These are phyloP conservation scores for Cytospora piceicola DNA, from an alignment of 2,329 filamentous ascomycete genomes.

Conservation along the genomic window DNA sequence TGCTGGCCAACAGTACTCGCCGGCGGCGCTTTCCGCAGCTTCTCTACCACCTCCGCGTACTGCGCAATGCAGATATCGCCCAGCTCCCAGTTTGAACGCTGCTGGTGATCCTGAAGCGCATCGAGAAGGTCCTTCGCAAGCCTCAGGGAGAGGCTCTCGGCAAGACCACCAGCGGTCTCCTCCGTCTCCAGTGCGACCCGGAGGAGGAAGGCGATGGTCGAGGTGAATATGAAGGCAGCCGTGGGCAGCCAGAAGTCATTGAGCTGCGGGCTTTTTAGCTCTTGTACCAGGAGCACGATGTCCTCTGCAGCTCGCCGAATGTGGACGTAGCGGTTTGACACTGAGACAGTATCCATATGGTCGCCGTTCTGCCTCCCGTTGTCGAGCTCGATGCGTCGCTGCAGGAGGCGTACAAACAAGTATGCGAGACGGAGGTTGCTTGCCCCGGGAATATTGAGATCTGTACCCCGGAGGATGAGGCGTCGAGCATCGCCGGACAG, in stretches of 20 bases:
- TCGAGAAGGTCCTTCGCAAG: constrained; percentile 48
- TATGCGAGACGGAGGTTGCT: constrained; percentile 57
- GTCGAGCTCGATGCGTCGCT: constrained; percentile 52
- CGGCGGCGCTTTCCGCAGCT: constrained; percentile 39
- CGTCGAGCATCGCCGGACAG: constrained; percentile 44
- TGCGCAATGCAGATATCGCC: constrained; percentile 54
- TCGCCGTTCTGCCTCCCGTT: constrained; percentile 39
- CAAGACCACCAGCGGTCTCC: constrained; percentile 41
- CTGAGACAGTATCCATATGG: constrained; percentile 1
- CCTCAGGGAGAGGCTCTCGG: constrained; percentile 45
- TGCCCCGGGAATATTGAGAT: constrained; percentile 48
- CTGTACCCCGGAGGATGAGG: constrained; percentile 48
- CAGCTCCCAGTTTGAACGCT: constrained; percentile 51
- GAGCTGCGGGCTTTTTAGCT: constrained; percentile 48
- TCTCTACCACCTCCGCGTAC: constrained; percentile 52
- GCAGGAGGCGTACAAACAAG: constrained; percentile 51
- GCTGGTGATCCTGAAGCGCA: constrained; percentile 45
- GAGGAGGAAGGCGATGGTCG: constrained; percentile 54
- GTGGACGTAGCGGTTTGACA: constrained; percentile 44
- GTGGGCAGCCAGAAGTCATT: constrained; percentile 56
- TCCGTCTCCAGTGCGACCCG: constrained; percentile 52
- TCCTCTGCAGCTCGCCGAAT: constrained; percentile 52
- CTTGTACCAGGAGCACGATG: constrained; percentile 52
- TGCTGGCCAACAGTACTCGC: not conserved
- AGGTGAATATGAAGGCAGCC: constrained; percentile 51